Evolutionary conservation across 805 yeast species (phyloP).

Genomic region (Metschnikowia amazonensis): DNA sequence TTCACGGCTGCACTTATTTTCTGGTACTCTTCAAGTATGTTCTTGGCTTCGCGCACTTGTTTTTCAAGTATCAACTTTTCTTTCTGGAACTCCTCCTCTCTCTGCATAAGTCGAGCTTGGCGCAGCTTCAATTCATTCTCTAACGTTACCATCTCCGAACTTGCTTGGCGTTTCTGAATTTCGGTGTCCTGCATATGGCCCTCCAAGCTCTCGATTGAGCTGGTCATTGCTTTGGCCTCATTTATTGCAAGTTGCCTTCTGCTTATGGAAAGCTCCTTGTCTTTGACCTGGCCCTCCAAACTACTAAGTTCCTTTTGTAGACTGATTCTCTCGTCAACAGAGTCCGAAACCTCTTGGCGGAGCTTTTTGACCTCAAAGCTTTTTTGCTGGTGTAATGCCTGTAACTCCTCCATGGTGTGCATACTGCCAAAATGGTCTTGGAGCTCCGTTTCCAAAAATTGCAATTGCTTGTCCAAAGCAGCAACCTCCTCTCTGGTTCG

Average conservation of each 20-base stretch:
- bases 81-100: slow-evolving; percentile 3
- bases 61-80: not conserved
- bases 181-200: slow-evolving; percentile 33
- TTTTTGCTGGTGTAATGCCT: slow-evolving; percentile 37
- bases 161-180: slow-evolving; percentile 17
- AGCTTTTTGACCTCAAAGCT: slow-evolving; percentile 36
- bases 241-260: slow-evolving; percentile 49
- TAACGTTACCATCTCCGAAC: slow-evolving; percentile 13
- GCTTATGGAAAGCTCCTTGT: slow-evolving; percentile 48
- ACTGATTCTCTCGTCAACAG: slow-evolving; percentile 41
- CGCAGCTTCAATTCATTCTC: slow-evolving; percentile 4
- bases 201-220: slow-evolving; percentile 32
- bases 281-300: slow-evolving; percentile 50
- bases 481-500: slow-evolving; percentile 31
- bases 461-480: slow-evolving; percentile 24
- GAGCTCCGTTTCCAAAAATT: slow-evolving; percentile 30
- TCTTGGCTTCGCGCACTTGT: not conserved
- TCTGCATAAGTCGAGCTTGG: slow-evolving; percentile 6
- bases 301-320: slow-evolving; percentile 41
- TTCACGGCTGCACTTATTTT: slow-evolving; percentile 10
- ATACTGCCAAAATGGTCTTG: slow-evolving; percentile 32
- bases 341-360: slow-evolving; percentile 31
- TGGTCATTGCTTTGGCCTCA: slow-evolving; percentile 26
- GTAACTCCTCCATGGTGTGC: slow-evolving; percentile 44
- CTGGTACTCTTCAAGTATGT: slow-evolving; percentile 4